Evolutionary conservation across 2,329 filamentous ascomycete genomes (phyloP).

Genomic region (Leptographium galeiforme): DNA sequence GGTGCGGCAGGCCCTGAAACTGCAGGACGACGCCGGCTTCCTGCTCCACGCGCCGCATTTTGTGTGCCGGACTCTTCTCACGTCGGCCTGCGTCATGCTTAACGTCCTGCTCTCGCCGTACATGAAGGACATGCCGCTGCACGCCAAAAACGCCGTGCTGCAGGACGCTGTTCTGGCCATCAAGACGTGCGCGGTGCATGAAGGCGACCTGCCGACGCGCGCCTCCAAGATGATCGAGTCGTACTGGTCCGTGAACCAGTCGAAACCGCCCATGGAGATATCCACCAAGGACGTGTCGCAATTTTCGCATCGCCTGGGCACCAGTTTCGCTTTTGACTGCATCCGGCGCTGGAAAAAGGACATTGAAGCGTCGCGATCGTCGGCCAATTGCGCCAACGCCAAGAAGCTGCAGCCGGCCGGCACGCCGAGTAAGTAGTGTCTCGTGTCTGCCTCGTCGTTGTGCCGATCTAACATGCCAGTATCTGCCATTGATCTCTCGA

Average conservation of each 20-base stretch:
- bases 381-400: slow-evolving; percentile 13
- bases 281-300: slow-evolving; percentile 22
- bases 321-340: slow-evolving; percentile 36
- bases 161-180: slow-evolving; percentile 22
- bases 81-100: slow-evolving; percentile 31
- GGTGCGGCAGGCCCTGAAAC: slow-evolving; percentile 26
- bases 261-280: slow-evolving; percentile 24
- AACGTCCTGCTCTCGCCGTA: slow-evolving; percentile 32
- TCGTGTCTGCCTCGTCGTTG: not conserved
- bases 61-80: slow-evolving; percentile 32
- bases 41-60: slow-evolving; percentile 35
- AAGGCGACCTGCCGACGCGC: slow-evolving; percentile 34
- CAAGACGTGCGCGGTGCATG: slow-evolving; percentile 29
- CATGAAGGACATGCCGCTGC: slow-evolving; percentile 18
- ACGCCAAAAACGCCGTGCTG: slow-evolving; percentile 17
- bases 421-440: slow-evolving; percentile 8
- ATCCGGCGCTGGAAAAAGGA: slow-evolving; percentile 31
- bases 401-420: slow-evolving; percentile 4
- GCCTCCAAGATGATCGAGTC: slow-evolving; percentile 33
- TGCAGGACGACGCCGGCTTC: slow-evolving; percentile 26
- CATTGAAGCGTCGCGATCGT: slow-evolving; percentile 24
- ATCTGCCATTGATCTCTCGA: slow-evolving; percentile 6
- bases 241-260: slow-evolving; percentile 29
- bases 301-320: slow-evolving; percentile 32
- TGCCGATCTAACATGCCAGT: not conserved